These are phyloP conservation scores for Favolaschia claudopus DNA, from an alignment of 768 basidiomycete genomes.

Conservation along the genomic window DNA sequence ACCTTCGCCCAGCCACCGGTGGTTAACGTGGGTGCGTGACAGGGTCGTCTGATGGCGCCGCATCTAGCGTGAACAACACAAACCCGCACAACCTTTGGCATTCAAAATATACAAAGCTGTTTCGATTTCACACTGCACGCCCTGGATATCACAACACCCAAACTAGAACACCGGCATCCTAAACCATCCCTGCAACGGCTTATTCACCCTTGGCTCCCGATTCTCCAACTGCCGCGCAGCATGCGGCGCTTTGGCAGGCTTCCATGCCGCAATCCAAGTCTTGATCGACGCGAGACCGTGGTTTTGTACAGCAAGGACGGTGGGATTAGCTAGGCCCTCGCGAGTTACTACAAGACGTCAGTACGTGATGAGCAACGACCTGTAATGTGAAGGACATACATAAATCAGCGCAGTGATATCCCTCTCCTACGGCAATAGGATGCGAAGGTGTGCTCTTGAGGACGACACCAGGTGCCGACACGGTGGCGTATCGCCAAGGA, in stretches of 20 bases:
- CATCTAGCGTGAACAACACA: too few relatives aligned
- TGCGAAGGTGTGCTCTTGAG: constrained; percentile 58
- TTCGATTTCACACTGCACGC: too few relatives aligned
- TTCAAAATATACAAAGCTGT: too few relatives aligned
- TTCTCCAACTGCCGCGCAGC: neutral
- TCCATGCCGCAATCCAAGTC: constrained; percentile 62
- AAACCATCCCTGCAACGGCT: constrained; percentile 9
- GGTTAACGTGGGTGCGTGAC: too few relatives aligned
- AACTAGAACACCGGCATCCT: neutral
- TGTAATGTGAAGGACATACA: constrained; percentile 21
- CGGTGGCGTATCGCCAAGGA: constrained; percentile 75
- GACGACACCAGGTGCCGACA: constrained; percentile 61
- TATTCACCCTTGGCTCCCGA: neutral
- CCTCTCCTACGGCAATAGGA: constrained; percentile 65
- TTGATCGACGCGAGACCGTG: constrained; percentile 61
- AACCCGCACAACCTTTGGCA: too few relatives aligned
- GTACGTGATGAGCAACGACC: neutral
- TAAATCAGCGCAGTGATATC: constrained; percentile 76
- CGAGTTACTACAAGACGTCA: neutral
- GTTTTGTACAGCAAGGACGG: constrained; percentile 60
- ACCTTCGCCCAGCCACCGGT: too few relatives aligned
- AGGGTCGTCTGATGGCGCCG: too few relatives aligned
- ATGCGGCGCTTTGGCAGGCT: constrained; percentile 21
- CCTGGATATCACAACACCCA: too few relatives aligned
- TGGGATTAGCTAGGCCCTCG: constrained; percentile 53